These are phyloP conservation scores for Trametes hirsuta DNA, from an alignment of 1,284 basidiomycete genomes.

Conservation along the genomic window DNA sequence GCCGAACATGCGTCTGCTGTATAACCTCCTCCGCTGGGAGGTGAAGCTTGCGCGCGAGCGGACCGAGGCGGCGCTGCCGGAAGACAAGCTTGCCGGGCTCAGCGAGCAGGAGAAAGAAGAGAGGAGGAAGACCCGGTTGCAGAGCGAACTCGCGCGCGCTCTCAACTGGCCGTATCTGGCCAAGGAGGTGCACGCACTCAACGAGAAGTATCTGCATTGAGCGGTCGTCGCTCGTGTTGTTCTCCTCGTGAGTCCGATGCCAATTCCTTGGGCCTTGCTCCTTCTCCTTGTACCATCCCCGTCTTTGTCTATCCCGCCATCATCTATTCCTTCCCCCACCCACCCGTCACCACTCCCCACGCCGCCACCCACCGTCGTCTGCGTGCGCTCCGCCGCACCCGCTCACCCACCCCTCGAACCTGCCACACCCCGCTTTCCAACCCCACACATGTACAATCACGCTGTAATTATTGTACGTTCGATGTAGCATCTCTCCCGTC, in stretches of 20 bases:
- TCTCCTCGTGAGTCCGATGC: background rate
- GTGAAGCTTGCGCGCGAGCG: slow-evolving; percentile 76
- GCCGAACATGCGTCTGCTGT: slow-evolving; percentile 91
- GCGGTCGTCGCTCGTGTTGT: too few relatives aligned
- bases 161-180: slow-evolving; percentile 81
- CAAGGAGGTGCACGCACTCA: slow-evolving; percentile 77
- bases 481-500: slow-evolving; percentile 4
- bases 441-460: slow-evolving; percentile 11
- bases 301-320: too few relatives aligned
- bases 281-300: background rate
- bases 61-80: slow-evolving; percentile 39
- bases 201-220: slow-evolving; percentile 73
- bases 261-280: background rate
- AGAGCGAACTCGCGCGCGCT: slow-evolving; percentile 60
- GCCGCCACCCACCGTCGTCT: background rate
- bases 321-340: background rate
- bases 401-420: background rate
- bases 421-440: background rate
- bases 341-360: too few relatives aligned
- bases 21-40: slow-evolving; percentile 94
- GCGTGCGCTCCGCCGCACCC: background rate
- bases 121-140: slow-evolving; percentile 38
- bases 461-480: slow-evolving; percentile 8
- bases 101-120: slow-evolving; percentile 39
- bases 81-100: background rate